These are phyloP conservation scores for Pythium brachiatum DNA, from an alignment of 352 stramenopile genomes.

Conservation along the genomic window DNA sequence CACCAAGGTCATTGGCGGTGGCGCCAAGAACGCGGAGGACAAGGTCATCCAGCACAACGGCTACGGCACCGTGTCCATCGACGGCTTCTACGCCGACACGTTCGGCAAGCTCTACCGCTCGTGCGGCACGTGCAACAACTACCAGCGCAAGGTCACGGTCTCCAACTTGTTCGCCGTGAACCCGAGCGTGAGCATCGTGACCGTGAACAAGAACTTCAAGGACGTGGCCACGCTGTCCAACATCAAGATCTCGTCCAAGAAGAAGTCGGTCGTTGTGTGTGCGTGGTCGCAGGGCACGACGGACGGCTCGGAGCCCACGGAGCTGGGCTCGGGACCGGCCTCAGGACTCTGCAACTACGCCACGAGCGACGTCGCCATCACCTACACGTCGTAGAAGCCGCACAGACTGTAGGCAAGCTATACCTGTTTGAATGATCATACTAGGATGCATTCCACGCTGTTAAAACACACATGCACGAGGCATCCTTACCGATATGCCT, in stretches of 20 bases:
- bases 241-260: conserved; percentile 24
- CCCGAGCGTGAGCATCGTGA: conserved; percentile 38
- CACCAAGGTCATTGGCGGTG: conserved; percentile 32
- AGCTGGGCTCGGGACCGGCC: conserved; percentile 8
- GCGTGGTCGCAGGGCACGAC: background rate
- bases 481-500: no score
- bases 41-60: conserved; percentile 54
- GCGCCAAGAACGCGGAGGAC: conserved; percentile 42
- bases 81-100: no score
- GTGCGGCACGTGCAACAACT: conserved; percentile 35
- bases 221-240: conserved; percentile 28
- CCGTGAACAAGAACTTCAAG: conserved; percentile 40
- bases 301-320: conserved; percentile 14
- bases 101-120: no score
- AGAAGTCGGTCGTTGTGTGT: conserved; percentile 22
- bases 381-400: no score
- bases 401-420: no score
- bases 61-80: conserved; percentile 37
- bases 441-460: no score
- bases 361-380: conserved; percentile 36
- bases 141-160: conserved; percentile 33
- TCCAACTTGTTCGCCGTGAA: conserved; percentile 45
- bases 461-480: no score
- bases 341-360: conserved; percentile 2
- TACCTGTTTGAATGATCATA: no score